These are phyloP conservation scores for Abrus pulchellus DNA, from an alignment of 306 rosid genomes.

Conservation along the genomic window DNA sequence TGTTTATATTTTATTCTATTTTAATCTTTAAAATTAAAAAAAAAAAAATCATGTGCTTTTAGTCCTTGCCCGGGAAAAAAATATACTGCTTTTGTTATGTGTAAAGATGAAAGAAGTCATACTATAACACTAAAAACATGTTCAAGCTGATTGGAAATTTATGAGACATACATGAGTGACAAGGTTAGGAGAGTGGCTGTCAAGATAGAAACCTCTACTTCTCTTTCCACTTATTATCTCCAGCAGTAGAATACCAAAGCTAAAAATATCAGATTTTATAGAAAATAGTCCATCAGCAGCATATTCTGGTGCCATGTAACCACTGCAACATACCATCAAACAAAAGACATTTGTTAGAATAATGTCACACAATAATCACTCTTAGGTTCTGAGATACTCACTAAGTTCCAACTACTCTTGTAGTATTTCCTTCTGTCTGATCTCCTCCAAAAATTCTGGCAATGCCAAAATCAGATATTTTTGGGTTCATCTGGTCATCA, in stretches of 20 bases:
- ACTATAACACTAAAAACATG: not conserved
- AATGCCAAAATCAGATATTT: constrained; percentile 65
- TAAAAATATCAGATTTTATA: constrained; percentile 51
- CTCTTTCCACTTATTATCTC: constrained; percentile 69
- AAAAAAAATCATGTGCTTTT: not conserved
- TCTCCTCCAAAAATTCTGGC: constrained; percentile 48
- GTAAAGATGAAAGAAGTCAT: not conserved
- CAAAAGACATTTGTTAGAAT: not conserved
- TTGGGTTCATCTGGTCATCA: constrained; percentile 54
- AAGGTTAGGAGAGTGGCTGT: constrained; percentile 47
- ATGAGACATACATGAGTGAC: constrained; percentile 51
- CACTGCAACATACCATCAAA: constrained; percentile 15
- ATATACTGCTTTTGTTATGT: not conserved
- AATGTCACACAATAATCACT: not conserved
- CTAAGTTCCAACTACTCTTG: constrained; percentile 62
- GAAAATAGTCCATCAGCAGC: constrained; percentile 59
- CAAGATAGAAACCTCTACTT: constrained; percentile 53
- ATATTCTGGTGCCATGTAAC: constrained; percentile 74
- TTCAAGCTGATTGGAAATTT: not conserved
- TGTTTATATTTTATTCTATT: not conserved
- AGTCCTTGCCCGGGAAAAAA: not conserved
- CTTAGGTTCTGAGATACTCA: constrained; percentile 37
- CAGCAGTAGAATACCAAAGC: constrained; percentile 59
- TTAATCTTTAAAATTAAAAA: not conserved
- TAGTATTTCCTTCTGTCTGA: constrained; percentile 59